Evolutionary conservation across 2,329 filamentous ascomycete species (phyloP), one percentile per base, ranked within the genome.

Genomic region (Ampelomyces quisqualis): DNA sequence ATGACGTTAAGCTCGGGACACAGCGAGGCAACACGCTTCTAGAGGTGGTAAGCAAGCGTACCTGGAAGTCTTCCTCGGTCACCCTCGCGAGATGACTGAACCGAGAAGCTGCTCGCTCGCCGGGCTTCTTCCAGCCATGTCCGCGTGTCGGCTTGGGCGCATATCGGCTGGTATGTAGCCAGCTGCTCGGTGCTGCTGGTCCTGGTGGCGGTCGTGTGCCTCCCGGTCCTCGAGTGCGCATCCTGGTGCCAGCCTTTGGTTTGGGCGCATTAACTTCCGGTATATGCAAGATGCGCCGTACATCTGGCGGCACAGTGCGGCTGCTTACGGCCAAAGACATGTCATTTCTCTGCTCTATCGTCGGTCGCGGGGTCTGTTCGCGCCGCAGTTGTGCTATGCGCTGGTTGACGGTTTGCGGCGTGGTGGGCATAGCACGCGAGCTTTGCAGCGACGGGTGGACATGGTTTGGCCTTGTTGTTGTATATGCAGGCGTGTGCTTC

Each of bases 141-240:
- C 26, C 49, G 18, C 43, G 44, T 19, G 49, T 26, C 31, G 54
- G 38, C 1, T 46, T 43, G 2, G 61, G 58, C 2, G 59, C 60
- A 58, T 65, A 51, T 15, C 57, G 51, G 38, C 69, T 67, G 4
- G 43, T 49, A 15, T 63, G 55, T 33, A 70, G 50, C 73, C 73
- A 76, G 49, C 73, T 76, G 13, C 48, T 61, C 7, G 74, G 74
- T 11, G 73, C 65, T 10, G 73, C 70, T 19, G 74, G 74, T 1
- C 74, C 74, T 21, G 67, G 63, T 13, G 65, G 64, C 4, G 58
- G 55, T 30, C 71, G 39, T 57, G 47, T 58, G 53, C 52, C 59
- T 47, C 52, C 37, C 31, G 46, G 27, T 18, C 52, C 45, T 34
- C 57, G 29, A 10, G 18, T 34, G 53, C 43, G 47, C 13, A 58